Evolutionary conservation across 1,284 basidiomycete genomes (phyloP).

Genomic region (Mycosarcoma maydis): DNA sequence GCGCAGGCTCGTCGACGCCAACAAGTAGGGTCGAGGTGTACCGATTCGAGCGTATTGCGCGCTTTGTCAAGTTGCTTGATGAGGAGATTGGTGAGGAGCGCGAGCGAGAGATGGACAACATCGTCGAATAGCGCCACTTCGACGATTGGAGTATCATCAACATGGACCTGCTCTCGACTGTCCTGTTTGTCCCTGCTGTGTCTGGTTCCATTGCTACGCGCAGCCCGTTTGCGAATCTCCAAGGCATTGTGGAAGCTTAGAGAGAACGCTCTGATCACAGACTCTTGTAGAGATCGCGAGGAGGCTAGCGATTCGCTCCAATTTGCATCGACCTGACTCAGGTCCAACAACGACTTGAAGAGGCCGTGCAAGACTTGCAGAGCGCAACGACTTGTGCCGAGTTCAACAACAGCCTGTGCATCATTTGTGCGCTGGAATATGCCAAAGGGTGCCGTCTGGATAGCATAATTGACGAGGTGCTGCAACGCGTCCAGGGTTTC

Average conservation of each 20-base stretch:
- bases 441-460: constrained; percentile 29
- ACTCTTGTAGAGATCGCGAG: constrained; percentile 10
- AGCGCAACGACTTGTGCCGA: constrained; percentile 4
- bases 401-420: not conserved
- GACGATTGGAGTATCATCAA: not conserved
- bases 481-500: constrained; percentile 21
- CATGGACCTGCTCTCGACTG: not conserved
- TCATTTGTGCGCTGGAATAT: not conserved
- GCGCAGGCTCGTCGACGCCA: constrained; percentile 23
- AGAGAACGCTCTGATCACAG: constrained; percentile 23
- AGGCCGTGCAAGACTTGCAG: constrained; percentile 38
- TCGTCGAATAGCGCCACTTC: constrained; percentile 26
- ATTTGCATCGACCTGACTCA: constrained; percentile 45
- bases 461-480: constrained; percentile 20
- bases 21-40: constrained; percentile 16
- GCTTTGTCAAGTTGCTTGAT: constrained; percentile 44
- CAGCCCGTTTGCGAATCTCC: constrained; percentile 3
- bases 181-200: not conserved
- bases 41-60: constrained; percentile 13
- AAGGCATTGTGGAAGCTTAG: constrained; percentile 24
- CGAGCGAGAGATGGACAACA: constrained; percentile 42
- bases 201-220: not conserved
- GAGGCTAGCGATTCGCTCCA: constrained; percentile 38
- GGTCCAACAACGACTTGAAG: constrained; percentile 38
- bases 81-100: constrained; percentile 39